These are phyloP conservation scores for Dactylellina leptospora DNA, from an alignment of 2,329 filamentous ascomycete genomes.

Conservation along the genomic window DNA sequence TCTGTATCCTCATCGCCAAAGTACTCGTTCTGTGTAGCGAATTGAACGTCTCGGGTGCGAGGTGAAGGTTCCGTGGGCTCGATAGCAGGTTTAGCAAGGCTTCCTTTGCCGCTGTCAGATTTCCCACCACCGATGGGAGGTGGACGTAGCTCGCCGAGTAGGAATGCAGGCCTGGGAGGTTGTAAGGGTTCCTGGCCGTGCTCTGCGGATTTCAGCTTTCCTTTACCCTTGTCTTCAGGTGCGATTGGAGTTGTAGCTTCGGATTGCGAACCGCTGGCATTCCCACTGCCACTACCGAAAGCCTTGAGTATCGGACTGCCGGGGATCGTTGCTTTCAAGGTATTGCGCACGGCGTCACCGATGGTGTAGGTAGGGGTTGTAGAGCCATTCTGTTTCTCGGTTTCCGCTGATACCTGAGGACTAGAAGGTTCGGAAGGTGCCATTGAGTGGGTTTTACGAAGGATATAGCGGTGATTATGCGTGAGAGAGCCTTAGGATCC, in stretches of 20 bases:
- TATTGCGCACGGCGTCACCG: constrained; percentile 41
- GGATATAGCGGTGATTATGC: no score
- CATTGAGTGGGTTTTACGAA: constrained; percentile 30
- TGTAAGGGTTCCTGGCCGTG: constrained; percentile 36
- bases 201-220: constrained; percentile 22
- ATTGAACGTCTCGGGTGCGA: constrained; percentile 44
- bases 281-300: constrained; percentile 3
- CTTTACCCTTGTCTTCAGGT: constrained; percentile 38
- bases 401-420: constrained; percentile 37
- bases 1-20: constrained; percentile 51
- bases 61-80: constrained; percentile 20
- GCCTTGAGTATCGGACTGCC: constrained; percentile 47
- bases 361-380: constrained; percentile 17
- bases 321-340: constrained; percentile 33
- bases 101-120: constrained; percentile 19
- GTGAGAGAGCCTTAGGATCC: background rate
- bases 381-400: constrained; percentile 37
- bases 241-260: constrained; percentile 5
- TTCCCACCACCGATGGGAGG: constrained; percentile 2
- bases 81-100: constrained; percentile 2
- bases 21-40: constrained; percentile 45
- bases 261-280: constrained; percentile 2
- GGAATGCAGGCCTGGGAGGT: constrained; percentile 47
- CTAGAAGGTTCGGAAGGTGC: constrained; percentile 40
- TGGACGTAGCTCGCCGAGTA: constrained; percentile 35